phyloP scores from a whole-genome alignment of 1,284 basidiomycete species.

The Inonotus obliquus region DNA sequence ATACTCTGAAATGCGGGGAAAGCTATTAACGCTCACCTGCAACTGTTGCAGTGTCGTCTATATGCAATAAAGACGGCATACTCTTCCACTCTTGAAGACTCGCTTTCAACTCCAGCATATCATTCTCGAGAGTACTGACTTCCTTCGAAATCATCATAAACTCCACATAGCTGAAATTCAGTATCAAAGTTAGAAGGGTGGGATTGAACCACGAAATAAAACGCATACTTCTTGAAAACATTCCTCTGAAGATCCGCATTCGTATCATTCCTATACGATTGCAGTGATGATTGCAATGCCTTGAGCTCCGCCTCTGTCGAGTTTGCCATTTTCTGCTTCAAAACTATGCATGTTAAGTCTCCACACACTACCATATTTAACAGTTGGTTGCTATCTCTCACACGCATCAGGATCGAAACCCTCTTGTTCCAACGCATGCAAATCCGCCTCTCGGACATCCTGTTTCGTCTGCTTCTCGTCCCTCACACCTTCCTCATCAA shows the following conservation, averaged over 20 bases:
- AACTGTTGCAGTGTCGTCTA: slow-evolving; percentile 68
- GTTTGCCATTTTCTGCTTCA: slow-evolving; percentile 72
- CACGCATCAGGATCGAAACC: slow-evolving; percentile 80
- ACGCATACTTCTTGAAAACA: slow-evolving; percentile 80
- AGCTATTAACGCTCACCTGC: slow-evolving; percentile 34
- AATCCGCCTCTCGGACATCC: slow-evolving; percentile 46
- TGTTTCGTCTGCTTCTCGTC: slow-evolving; percentile 39
- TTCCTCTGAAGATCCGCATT: slow-evolving; percentile 73
- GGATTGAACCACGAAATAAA: not conserved
- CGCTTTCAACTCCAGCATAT: slow-evolving; percentile 96
- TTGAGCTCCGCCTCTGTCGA: slow-evolving; percentile 77
- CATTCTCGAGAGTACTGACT: slow-evolving; percentile 93
- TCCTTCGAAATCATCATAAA: slow-evolving; percentile 97
- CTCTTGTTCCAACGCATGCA: slow-evolving; percentile 66
- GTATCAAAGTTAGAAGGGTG: slow-evolving; percentile 6
- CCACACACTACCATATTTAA: not conserved
- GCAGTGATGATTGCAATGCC: slow-evolving; percentile 67
- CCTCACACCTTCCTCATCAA: slow-evolving; percentile 41
- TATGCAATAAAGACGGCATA: slow-evolving; percentile 89
- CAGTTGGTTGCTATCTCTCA: slow-evolving; percentile 35
- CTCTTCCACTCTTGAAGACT: slow-evolving; percentile 91
- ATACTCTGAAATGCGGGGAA: slow-evolving; percentile 9
- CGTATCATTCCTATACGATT: slow-evolving; percentile 58
- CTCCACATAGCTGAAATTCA: slow-evolving; percentile 75
- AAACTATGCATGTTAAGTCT: slow-evolving; percentile 37